A percentile compares a stretch with the other conserved stretches of the same genome.
These are phyloP conservation scores for Ocimum tenuiflorum DNA, from an alignment of 257 asterid genomes.

Conservation along the genomic window DNA sequence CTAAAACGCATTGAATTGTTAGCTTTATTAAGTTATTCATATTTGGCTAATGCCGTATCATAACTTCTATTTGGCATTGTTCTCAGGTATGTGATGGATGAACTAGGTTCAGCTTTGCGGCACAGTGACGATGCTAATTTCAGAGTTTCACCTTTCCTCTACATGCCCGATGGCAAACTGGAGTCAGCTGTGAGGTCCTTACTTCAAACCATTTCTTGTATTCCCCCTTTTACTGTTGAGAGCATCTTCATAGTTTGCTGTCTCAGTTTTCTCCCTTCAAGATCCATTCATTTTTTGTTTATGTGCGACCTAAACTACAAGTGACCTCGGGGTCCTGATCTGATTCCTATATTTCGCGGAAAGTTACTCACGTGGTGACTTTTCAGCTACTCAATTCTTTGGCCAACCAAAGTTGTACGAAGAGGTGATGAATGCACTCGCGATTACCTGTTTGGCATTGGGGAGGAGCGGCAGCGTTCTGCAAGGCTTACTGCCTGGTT, in stretches of 20 bases:
- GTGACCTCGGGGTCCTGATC: neutral
- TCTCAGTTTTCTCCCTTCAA: neutral
- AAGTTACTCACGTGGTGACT: conserved; percentile 15
- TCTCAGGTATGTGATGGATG: conserved; percentile 96
- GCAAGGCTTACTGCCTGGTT: conserved; percentile 99
- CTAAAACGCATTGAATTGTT: neutral
- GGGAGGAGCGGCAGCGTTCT: conserved; percentile 89
- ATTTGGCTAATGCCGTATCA: neutral
- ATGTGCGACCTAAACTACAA: neutral
- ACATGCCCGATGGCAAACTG: conserved; percentile 91
- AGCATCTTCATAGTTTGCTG: neutral
- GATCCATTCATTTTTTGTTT: conserved; percentile 5
- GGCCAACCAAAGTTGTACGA: conserved; percentile 60
- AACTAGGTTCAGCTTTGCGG: conserved; percentile 93
- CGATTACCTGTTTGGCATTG: conserved; percentile 77
- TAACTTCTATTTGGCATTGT: conserved; percentile 15
- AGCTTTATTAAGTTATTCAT: neutral
- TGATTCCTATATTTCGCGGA: conserved; percentile 4
- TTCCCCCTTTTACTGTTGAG: neutral
- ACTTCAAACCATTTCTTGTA: conserved; percentile 24
- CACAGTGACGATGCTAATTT: conserved; percentile 88
- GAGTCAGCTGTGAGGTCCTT: conserved; percentile 85
- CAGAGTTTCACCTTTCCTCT: conserved; percentile 87
- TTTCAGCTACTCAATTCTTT: conserved; percentile 79
- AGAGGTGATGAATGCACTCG: conserved; percentile 84